phyloP scores from a whole-genome alignment of 805 yeast species.

The Candida yuanshanica region DNA sequence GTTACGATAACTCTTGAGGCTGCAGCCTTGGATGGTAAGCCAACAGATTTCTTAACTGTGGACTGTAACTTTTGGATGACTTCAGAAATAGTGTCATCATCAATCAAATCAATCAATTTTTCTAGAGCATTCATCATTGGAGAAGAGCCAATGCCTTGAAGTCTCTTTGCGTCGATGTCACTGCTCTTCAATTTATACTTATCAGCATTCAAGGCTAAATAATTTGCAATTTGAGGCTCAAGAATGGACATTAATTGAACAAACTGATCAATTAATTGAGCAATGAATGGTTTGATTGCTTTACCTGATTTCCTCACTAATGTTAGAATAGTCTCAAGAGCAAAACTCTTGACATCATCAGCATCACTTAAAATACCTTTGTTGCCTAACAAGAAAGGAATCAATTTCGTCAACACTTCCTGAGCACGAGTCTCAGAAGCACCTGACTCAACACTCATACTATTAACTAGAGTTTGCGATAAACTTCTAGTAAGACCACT shows the following conservation, averaged over 20 bases:
- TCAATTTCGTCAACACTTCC: constrained; percentile 45
- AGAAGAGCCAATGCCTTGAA: constrained; percentile 67
- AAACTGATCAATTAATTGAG: constrained; percentile 63
- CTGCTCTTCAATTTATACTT: constrained; percentile 70
- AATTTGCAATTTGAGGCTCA: constrained; percentile 88
- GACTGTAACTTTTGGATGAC: constrained; percentile 43
- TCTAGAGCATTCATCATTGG: constrained; percentile 90
- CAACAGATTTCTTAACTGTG: constrained; percentile 67
- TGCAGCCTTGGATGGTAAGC: constrained; percentile 86
- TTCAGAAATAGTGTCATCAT: constrained; percentile 33
- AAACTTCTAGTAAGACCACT: constrained; percentile 58
- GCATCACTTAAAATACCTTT: constrained; percentile 82
- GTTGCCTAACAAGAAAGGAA: constrained; percentile 76
- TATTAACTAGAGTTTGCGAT: constrained; percentile 54
- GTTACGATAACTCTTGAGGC: constrained; percentile 70
- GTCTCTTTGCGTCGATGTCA: constrained; percentile 72
- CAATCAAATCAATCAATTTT: constrained; percentile 52
- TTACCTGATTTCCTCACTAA: constrained; percentile 60
- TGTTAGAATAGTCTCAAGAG: constrained; percentile 68
- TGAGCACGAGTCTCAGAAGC: constrained; percentile 36
- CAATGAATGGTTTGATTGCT: constrained; percentile 60
- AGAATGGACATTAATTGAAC: constrained; percentile 71
- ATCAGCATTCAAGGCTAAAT: constrained; percentile 79
- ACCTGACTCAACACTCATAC: constrained; percentile 43
- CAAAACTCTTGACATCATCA: constrained; percentile 73